Percentiles rank a stretch among this genome's conserved stretches.
Evolutionary conservation across 345 rosid species (phyloP).

Genomic region (Geranium brycei): DNA sequence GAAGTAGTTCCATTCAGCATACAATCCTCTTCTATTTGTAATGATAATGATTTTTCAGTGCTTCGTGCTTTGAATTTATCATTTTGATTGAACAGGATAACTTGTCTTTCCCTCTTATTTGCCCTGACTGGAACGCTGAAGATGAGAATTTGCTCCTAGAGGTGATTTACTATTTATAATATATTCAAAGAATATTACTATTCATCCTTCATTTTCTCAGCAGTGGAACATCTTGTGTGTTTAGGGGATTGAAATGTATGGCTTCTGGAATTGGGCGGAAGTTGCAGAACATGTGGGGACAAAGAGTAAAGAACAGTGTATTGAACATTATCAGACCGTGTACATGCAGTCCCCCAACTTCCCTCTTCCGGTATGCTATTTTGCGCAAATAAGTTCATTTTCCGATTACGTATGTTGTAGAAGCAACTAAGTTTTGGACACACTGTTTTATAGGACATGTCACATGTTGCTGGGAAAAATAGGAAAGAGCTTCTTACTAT

Average conservation of each 20-base stretch:
- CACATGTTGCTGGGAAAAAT: not conserved
- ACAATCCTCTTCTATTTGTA: not conserved
- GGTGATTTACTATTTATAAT: constrained; percentile 26
- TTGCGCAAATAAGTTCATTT: constrained; percentile 8
- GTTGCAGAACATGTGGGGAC: constrained; percentile 97
- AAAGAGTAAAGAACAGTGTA: constrained; percentile 77
- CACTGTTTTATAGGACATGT: no score
- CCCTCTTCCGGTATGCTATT: constrained; percentile 71
- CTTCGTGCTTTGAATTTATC: not conserved
- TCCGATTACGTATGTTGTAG: not conserved
- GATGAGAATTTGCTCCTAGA: constrained; percentile 93
- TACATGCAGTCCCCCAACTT: constrained; percentile 76
- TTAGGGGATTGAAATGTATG: constrained; percentile 97
- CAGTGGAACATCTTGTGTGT: not conserved
- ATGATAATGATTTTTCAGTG: not conserved
- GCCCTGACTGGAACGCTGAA: constrained; percentile 96
- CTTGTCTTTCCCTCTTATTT: constrained; percentile 74
- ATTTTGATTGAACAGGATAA: constrained; percentile 47
- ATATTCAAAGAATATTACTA: not conserved
- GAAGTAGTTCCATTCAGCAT: not conserved
- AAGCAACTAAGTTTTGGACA: not conserved
- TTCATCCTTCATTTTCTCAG: not conserved
- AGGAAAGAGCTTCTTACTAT: constrained; percentile 16
- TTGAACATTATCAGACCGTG: constrained; percentile 58
- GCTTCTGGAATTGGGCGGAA: constrained; percentile 93